Base-by-base conservation (phyloP, 2,329 filamentous ascomycete genomes). In the Chaetomium strumarium region DNA sequence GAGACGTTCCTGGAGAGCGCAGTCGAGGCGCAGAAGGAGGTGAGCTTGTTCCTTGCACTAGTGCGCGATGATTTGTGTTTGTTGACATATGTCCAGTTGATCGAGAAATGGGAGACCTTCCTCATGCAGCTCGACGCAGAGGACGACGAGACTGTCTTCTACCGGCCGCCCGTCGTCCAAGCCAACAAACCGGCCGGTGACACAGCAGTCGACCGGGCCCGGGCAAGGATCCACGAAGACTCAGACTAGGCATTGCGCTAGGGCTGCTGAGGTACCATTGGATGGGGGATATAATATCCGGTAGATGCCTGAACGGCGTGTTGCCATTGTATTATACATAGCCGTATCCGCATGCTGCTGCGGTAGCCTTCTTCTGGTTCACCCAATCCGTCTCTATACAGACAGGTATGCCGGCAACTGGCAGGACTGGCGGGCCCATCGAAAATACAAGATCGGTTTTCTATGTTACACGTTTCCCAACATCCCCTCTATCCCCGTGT, bases 21-120 rank as follows among this genome's bases (percentile, higher is more conserved):
- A 3, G 90, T 99, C 4, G 93, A 99, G 72, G 93, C 92, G 51
- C 93, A 99, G 74, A 99, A 99, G 72, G 93, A 99, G 85, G 92
- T 93, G 68, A 70, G 81, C 70, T 29, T 10, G 20, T n/a, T 45
- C 2, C 14, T n/a, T 9, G 5, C 14, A 6, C 29, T 33, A 12
- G 2, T 36, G 29, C 29, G 16, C 29, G 16, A 30, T 16, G 10
- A 10, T 36, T 30, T 30, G 5, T 63, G 66, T 56, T 68, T 58
- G 51, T 62, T 61, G 8, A 59, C 57, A 19, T 62, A 42, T 51
- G 48, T 38, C 16, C 56, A 83, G 77, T 70, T 82, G 58, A 83
- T 84, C 64, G 93, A 99, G 71, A 85, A 97, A 57, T 99, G 93
- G 93, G 93, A 99, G 72, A 97, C 93, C 0, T 99, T 96, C 75